A percentile compares a stretch with the other conserved stretches of the same genome.
These are phyloP conservation scores for Jatropha podagrica DNA, from an alignment of 441 rosid species.

Conservation along the genomic window DNA sequence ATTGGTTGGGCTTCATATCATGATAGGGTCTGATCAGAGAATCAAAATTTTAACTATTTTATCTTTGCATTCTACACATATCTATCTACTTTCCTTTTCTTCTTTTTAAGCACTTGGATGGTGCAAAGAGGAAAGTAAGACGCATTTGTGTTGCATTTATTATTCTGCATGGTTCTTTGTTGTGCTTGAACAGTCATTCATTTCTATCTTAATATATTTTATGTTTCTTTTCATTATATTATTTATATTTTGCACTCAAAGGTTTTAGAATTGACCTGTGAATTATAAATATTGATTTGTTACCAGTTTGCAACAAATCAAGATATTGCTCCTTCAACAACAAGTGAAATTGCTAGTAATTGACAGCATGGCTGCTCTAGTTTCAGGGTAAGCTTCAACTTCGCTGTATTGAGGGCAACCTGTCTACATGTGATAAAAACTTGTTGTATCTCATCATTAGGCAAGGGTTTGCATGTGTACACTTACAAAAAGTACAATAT, in stretches of 20 bases:
- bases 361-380: conserved; percentile 91
- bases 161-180: neutral
- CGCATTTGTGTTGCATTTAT: neutral
- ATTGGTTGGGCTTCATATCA: neutral
- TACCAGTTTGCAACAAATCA: conserved; percentile 74
- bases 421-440: neutral
- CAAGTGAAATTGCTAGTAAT: conserved; percentile 79
- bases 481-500: neutral
- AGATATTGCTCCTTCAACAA: conserved; percentile 66
- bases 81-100: neutral
- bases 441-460: neutral
- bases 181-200: neutral
- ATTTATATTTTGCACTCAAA: conserved; percentile 1
- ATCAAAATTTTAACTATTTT: neutral
- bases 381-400: conserved; percentile 59
- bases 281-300: conserved; percentile 10
- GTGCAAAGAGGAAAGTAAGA: conserved; percentile 2
- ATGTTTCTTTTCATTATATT: conserved; percentile 1
- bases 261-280: neutral
- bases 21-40: neutral
- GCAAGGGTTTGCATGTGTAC: neutral
- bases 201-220: neutral
- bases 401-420: neutral
- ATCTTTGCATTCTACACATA: neutral
- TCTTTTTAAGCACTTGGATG: neutral